Evolutionary conservation across 2,329 filamentous ascomycete species (phyloP), one percentile per base, ranked within the genome.

Genomic region (Juglanconis sp.): DNA sequence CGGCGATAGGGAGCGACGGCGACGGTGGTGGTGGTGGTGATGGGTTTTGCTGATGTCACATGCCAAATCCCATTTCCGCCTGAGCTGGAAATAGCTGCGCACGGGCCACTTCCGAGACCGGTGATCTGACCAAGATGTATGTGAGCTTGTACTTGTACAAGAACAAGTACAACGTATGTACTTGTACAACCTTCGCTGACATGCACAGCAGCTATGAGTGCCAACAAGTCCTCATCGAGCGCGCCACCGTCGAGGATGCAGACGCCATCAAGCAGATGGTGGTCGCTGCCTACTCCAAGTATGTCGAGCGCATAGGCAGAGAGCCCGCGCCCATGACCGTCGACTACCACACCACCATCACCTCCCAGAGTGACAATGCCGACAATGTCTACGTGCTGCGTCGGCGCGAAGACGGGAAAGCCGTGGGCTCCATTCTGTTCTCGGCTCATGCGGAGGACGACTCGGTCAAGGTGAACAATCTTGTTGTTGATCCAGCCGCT

Each of bases 321-420:
- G 65, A 66, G 0, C 74, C 74, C 1, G 74, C 72, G 0, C 73
- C 74, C 1, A 76, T 76, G 74, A 66, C 61, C 1, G 63, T 67
- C n/a, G 66, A 76, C 60, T 76, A 75, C 48, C 3, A 31, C 5
- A 32, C 64, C 3, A 63, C 75, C 11, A 60, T 76, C 17, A 15
- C 52, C 4, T 50, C 35, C 11, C 38, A 11, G 17, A 2, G 17
- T 24, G 42, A 15, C 4, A n/a, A 63, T 5, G 65, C 60, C 0
- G 59, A 63, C n/a, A 59, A 68, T 8, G 64, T 73, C 2, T 70
- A 61, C 57, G 63, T 71, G 1, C 63, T 72, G 7, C 42, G 56
- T 15, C 34, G 32, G 9, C 51, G 57, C 1, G n/a, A 61, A 4
- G 38, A 60, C 6, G 51, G 51, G 13, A 54, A 49, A 7, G 61